These are phyloP conservation scores for Aspergillus chevalieri DNA, from an alignment of 2,329 filamentous ascomycete genomes.

Conservation along the genomic window DNA sequence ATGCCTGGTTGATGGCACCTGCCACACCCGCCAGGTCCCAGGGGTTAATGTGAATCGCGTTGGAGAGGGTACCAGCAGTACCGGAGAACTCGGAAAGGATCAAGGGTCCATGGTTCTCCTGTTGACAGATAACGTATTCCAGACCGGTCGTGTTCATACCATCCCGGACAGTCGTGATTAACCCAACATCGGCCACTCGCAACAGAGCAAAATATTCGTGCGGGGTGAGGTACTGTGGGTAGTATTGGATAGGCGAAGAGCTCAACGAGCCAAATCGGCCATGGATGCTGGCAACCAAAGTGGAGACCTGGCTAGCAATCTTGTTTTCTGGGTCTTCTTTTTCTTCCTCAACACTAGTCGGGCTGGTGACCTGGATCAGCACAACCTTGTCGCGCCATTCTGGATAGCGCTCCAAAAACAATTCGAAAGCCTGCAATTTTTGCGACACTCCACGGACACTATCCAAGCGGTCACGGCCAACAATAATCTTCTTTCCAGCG, in stretches of 20 bases:
- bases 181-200: conserved; percentile 78
- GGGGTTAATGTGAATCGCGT: conserved; percentile 92
- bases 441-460: conserved; percentile 90
- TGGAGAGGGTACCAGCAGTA: conserved; percentile 75
- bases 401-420: conserved; percentile 82
- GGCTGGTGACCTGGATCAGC: conserved; percentile 89
- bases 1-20: conserved; percentile 70
- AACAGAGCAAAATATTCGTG: conserved; percentile 95
- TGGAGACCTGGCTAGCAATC: conserved; percentile 81
- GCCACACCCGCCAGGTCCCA: conserved; percentile 87
- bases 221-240: conserved; percentile 82
- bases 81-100: conserved; percentile 97
- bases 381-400: conserved; percentile 91
- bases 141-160: conserved; percentile 97
- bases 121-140: conserved; percentile 90
- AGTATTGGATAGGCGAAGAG: conserved; percentile 88
- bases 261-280: conserved; percentile 80
- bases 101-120: conserved; percentile 75
- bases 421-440: conserved; percentile 89
- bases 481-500: conserved; percentile 87
- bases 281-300: conserved; percentile 86
- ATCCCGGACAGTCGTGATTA: conserved; percentile 93
- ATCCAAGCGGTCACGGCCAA: conserved; percentile 88
- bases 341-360: conserved; percentile 71
- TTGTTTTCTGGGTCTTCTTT: conserved; percentile 71